Conservation (phyloP, 2,329 filamentous ascomycete genomes). For the Plenodomus biglobosus region DNA sequence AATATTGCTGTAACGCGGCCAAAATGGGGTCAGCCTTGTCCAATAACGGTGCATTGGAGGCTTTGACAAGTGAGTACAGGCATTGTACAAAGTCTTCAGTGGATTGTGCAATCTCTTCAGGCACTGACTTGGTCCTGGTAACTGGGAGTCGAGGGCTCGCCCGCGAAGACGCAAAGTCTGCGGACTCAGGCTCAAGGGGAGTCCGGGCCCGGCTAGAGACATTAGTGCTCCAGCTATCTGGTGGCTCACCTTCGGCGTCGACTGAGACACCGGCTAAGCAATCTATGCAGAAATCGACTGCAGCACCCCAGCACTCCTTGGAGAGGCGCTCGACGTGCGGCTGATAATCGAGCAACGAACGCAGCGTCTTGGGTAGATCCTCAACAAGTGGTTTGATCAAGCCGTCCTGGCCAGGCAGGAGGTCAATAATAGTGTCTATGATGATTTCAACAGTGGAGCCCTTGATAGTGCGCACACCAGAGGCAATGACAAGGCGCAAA, state of each 20-base stretch:
- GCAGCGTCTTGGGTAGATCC: constrained; percentile 77
- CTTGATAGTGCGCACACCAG: constrained; percentile 68
- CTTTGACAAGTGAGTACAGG: constrained; percentile 63
- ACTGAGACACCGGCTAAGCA: constrained; percentile 51
- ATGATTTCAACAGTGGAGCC: constrained; percentile 77
- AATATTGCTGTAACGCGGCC: constrained; percentile 59
- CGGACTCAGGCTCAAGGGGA: constrained; percentile 33
- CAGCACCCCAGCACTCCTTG: constrained; percentile 65
- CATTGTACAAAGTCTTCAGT: constrained; percentile 58
- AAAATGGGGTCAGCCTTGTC: constrained; percentile 60
- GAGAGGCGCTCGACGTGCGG: constrained; percentile 80
- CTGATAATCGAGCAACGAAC: constrained; percentile 68
- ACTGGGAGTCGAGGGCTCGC: constrained; percentile 28
- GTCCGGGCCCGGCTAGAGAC: constrained; percentile 36
- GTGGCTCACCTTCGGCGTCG: constrained; percentile 26
- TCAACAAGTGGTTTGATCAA: constrained; percentile 70
- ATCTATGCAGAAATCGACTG: constrained; percentile 70
- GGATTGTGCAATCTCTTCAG: constrained; percentile 27
- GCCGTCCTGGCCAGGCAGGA: constrained; percentile 63
- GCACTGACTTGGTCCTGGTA: constrained; percentile 17
- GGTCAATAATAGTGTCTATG: constrained; percentile 78
- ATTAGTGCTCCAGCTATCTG: constrained; percentile 34
- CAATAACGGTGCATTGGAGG: constrained; percentile 67
- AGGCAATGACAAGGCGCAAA: constrained; percentile 70
- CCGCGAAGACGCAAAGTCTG: constrained; percentile 26